These are phyloP conservation scores for Phialocephala sp. DNA, from an alignment of 2,329 filamentous ascomycete genomes.

Conservation along the genomic window DNA sequence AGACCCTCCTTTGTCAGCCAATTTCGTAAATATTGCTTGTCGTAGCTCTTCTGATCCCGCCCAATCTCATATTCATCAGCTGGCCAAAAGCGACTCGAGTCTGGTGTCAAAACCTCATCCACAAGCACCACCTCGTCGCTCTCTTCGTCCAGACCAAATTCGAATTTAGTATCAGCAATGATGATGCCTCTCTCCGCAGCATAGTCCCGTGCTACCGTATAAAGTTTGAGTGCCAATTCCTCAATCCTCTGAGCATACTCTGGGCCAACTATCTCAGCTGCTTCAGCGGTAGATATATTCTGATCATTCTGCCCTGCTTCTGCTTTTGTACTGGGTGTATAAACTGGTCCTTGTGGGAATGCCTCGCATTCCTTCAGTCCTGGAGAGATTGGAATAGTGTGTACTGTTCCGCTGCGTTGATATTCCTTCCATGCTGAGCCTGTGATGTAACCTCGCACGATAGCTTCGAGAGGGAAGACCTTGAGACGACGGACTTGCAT, in stretches of 20 bases:
- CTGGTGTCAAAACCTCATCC: conserved; percentile 78
- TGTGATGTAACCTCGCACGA: conserved; percentile 77
- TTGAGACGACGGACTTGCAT: conserved; percentile 71
- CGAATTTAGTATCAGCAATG: conserved; percentile 78
- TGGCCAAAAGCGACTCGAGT: conserved; percentile 87
- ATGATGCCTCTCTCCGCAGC: conserved; percentile 67
- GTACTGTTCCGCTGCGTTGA: conserved; percentile 65
- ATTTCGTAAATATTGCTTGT: conserved; percentile 85
- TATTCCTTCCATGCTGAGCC: conserved; percentile 75
- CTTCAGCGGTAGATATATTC: conserved; percentile 67
- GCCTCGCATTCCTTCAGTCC: conserved; percentile 67
- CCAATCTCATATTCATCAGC: conserved; percentile 74
- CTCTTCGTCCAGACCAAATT: conserved; percentile 68
- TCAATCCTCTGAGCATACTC: conserved; percentile 65
- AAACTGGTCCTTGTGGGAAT: conserved; percentile 64
- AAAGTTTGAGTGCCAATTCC: conserved; percentile 62
- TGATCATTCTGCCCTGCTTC: conserved; percentile 71
- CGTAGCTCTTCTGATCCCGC: conserved; percentile 79
- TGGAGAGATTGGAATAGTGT: conserved; percentile 63
- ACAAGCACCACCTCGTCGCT: conserved; percentile 69
- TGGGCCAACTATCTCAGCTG: conserved; percentile 55
- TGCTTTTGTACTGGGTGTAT: conserved; percentile 72
- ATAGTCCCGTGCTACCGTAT: conserved; percentile 60
- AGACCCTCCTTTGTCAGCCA: conserved; percentile 77
- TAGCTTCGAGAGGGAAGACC: conserved; percentile 72